These are phyloP conservation scores for Batkoa obscura DNA, from an alignment of 371 early-diverging fungal genomes.

Conservation along the genomic window DNA sequence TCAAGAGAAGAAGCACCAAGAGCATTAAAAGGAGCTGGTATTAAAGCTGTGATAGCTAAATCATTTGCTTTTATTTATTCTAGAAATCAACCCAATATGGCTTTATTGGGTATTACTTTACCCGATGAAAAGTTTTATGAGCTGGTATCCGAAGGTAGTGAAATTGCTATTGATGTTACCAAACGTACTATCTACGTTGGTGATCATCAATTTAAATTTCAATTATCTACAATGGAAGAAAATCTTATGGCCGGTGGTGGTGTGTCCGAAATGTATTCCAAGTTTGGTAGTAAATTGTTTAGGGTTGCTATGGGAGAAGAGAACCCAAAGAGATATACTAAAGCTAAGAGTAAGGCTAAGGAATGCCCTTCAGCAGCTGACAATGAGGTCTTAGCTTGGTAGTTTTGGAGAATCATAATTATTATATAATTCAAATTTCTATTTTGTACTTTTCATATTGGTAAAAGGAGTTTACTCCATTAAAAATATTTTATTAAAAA, in stretches of 20 bases:
- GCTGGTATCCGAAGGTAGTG: constrained; percentile 39
- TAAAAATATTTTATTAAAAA: no score
- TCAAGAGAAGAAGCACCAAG: constrained; percentile 60
- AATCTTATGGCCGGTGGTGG: constrained; percentile 52
- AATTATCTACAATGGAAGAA: constrained; percentile 44
- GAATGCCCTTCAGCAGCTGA: not conserved
- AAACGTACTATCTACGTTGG: constrained; percentile 28
- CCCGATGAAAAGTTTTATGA: constrained; percentile 45
- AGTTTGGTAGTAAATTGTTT: constrained; percentile 46
- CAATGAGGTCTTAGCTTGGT: constrained; percentile 4
- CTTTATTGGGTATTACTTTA: constrained; percentile 43
- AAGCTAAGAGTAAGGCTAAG: not conserved
- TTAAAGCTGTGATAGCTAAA: constrained; percentile 59
- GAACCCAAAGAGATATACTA: no score
- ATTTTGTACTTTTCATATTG: no score
- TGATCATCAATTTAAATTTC: constrained; percentile 30
- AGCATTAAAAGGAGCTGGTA: constrained; percentile 38
- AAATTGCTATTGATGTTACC: constrained; percentile 36
- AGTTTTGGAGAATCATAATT: not conserved
- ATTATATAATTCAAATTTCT: no score
- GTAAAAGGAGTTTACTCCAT: no score
- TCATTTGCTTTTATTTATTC: constrained; percentile 38
- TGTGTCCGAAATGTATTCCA: constrained; percentile 51
- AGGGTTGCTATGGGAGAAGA: constrained; percentile 25
- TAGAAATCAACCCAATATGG: constrained; percentile 53